Base-by-base conservation (phyloP, 2,329 filamentous ascomycete genomes). In the Aureobasidium vineae region DNA sequence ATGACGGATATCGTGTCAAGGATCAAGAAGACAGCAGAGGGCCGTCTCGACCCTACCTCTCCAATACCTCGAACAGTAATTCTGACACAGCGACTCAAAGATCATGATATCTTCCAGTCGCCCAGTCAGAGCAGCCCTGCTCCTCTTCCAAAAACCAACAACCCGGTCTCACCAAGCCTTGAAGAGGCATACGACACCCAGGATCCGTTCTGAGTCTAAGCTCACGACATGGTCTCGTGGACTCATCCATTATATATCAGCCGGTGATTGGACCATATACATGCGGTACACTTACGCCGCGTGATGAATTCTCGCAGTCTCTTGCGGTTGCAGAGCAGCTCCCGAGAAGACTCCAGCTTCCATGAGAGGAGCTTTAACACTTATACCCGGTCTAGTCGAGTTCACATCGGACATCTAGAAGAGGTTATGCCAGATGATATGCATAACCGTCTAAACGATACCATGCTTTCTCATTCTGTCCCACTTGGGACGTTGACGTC, bases 1-100 rank as follows among this genome's bases (percentile, higher is more conserved):
- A 26, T 64, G 61, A 64, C 36, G 15, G 28, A 64, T 11, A 64
- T 64, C 16, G 19, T 64, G 38, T 54, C 61, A 4, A 64, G 61
- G 13, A 54, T 64, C 26, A 64, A 54, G 41, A 53, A 38, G 26
- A 54, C 47, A 1, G 61, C 61, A 4, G 61, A 54, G 7, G 61
- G 40, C 1, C 50, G 40, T 13, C 49, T 54, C 0, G 40, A 54
- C 33, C 50, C 61, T 54, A 13, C 49, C 28, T 64, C 61, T 28
- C 61, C 61, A 38, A 63, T 63, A 5, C 60, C 60, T 3, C 31
- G 60, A 3, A 63, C 60, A 2, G 60, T 63, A 0, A 52, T 63
- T 5, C 11, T 63, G 47, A 21, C 47, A 31, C 60, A 63, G 8
- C 31, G 60, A 4, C 36, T 63, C 2, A 40, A 52, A n/a, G 60